phyloP scores from a whole-genome alignment of 2,329 filamentous ascomycete genomes.

The Calonectria crousiana region DNA sequence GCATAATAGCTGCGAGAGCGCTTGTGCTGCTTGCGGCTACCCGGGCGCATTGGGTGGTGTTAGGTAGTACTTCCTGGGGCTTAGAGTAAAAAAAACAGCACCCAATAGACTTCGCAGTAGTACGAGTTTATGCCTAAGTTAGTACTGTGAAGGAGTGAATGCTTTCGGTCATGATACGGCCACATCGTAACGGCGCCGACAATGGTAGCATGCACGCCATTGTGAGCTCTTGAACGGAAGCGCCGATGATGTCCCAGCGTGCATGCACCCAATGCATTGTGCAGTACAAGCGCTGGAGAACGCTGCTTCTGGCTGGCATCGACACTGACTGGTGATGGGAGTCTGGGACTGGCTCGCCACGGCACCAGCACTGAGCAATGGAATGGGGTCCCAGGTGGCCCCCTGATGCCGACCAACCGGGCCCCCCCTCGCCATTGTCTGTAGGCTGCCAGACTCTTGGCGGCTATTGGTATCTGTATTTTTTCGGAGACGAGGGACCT shows the following conservation, averaged over 20 bases:
- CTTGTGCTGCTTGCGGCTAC: not conserved
- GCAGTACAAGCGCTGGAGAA: conserved; percentile 22
- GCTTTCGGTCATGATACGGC: not conserved
- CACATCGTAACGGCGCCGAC: not conserved
- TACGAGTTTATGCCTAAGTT: not conserved
- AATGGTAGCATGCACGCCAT: not conserved
- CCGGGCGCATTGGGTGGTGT: not conserved
- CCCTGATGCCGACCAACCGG: conserved; percentile 25
- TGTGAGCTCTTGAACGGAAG: conserved; percentile 11
- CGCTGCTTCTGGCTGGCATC: conserved; percentile 12
- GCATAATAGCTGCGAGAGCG: not conserved
- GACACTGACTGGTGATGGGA: not conserved
- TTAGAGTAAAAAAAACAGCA: not conserved
- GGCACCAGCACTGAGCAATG: not conserved
- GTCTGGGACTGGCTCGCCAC: not conserved
- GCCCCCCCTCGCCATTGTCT: conserved; percentile 6
- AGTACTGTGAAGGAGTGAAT: not conserved
- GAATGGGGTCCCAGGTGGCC: conserved; percentile 13
- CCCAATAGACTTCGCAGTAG: not conserved
- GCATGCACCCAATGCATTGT: not conserved
- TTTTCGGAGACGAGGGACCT: conserved; percentile 15
- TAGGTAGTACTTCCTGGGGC: not conserved
- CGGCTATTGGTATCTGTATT: conserved; percentile 10
- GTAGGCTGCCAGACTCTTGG: conserved; percentile 17
- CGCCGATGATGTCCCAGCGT: conserved; percentile 2